Percentiles rank a stretch among this genome's conserved stretches.
Conservation (phyloP, 139 green algal genomes). For the Chlamydomonas sp. region DNA sequence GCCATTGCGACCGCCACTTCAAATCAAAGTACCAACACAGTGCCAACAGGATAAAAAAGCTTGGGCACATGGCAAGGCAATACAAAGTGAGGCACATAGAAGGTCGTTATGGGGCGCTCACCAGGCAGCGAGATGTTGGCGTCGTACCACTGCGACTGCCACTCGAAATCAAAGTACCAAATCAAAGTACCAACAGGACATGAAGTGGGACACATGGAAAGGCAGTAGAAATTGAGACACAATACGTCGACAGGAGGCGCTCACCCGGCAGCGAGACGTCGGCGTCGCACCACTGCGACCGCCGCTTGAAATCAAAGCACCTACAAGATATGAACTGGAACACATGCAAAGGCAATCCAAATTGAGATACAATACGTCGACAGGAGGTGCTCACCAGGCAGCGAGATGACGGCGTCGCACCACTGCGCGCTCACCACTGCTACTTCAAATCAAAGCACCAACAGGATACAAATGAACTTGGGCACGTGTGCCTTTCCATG, state of each 20-base stretch:
- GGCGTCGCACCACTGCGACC: slow-evolving; percentile 83
- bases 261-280: slow-evolving; percentile 73
- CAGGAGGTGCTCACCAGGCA: slow-evolving; percentile 55
- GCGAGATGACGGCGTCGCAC: slow-evolving; percentile 87
- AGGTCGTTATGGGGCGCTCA: too few species aligned
- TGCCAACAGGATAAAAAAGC: background rate
- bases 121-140: slow-evolving; percentile 37
- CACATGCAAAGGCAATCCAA: background rate
- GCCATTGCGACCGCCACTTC: slow-evolving; percentile 85
- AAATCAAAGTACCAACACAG: background rate
- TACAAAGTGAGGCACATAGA: background rate
- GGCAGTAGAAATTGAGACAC: background rate
- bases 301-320: background rate
- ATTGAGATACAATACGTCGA: too few species aligned
- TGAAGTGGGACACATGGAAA: slow-evolving; percentile 1
- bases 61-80: background rate
- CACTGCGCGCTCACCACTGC: slow-evolving; percentile 79
- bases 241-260: too few species aligned
- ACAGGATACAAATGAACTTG: too few species aligned
- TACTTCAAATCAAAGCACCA: background rate
- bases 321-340: too few species aligned
- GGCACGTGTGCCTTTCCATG: background rate
- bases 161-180: too few species aligned
- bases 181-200: background rate
- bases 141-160: slow-evolving; percentile 76